These are phyloP conservation scores for Porphyrellus cyaneotinctus DNA, from an alignment of 768 basidiomycete species.

Conservation along the genomic window DNA sequence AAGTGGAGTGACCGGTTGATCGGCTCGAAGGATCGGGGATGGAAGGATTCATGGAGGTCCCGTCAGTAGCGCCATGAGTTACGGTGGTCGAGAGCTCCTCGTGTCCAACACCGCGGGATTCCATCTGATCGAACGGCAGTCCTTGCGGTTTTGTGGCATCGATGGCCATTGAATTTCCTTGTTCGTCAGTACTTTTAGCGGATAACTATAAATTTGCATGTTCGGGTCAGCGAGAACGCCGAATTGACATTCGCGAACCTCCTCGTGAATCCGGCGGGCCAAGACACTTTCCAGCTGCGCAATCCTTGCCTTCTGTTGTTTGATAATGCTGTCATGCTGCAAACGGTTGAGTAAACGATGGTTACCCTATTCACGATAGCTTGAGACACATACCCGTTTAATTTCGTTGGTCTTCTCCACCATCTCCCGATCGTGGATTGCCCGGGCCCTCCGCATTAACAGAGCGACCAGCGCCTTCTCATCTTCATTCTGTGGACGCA, in stretches of 20 bases:
- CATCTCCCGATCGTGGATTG: slow-evolving; percentile 49
- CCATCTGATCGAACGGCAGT: slow-evolving; percentile 12
- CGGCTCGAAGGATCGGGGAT: slow-evolving; percentile 16
- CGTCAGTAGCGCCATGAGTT: slow-evolving; percentile 6
- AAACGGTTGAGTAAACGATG: slow-evolving; percentile 5
- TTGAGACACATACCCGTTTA: slow-evolving; percentile 38
- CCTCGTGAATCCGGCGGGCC: slow-evolving; percentile 41
- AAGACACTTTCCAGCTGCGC: slow-evolving; percentile 43
- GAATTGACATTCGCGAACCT: slow-evolving; percentile 17
- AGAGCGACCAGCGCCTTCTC: slow-evolving; percentile 49
- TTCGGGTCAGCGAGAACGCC: slow-evolving; percentile 15
- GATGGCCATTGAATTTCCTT: slow-evolving; percentile 9
- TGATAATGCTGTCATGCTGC: slow-evolving; percentile 48
- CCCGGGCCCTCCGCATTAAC: slow-evolving; percentile 42
- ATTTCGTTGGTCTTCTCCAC: slow-evolving; percentile 56
- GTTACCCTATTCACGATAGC: slow-evolving; percentile 3
- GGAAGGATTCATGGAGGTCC: slow-evolving; percentile 6
- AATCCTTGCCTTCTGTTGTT: slow-evolving; percentile 42
- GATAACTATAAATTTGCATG: slow-evolving; percentile 11
- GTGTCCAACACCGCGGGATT: slow-evolving; percentile 17
- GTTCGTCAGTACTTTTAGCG: slow-evolving; percentile 12
- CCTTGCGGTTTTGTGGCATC: slow-evolving; percentile 9
- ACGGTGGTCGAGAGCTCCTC: slow-evolving; percentile 9
- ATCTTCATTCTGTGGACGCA: slow-evolving; percentile 37
- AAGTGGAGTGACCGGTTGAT: slow-evolving; percentile 19